Conservation (phyloP, 371 early-diverging fungal genomes). For the Scutellospora calospora region DNA sequence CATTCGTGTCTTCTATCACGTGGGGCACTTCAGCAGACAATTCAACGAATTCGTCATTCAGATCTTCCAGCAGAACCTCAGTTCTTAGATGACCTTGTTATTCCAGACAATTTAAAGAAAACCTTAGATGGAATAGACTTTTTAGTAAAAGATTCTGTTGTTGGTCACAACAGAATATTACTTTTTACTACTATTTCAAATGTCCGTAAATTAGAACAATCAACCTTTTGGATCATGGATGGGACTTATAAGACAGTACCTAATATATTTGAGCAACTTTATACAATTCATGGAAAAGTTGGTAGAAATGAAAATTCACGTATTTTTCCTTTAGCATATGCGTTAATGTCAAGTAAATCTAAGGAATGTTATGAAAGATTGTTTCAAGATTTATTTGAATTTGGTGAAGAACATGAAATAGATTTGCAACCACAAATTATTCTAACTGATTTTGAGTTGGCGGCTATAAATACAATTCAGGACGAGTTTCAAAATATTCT, state of each 20-base stretch:
- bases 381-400: constrained; percentile 6
- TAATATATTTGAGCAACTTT: not conserved
- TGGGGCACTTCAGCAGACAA: not conserved
- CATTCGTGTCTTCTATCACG: too few species aligned
- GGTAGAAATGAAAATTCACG: not conserved
- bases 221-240: constrained; percentile 3
- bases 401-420: not conserved
- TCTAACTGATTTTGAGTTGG: not conserved
- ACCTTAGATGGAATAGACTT: not conserved
- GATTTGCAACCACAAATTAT: not conserved
- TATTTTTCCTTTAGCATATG: not conserved
- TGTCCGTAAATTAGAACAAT: not conserved
- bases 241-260: not conserved
- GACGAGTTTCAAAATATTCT: not conserved
- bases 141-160: not conserved
- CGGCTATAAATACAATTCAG: not conserved
- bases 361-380: constrained; percentile 1
- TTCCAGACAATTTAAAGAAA: not conserved
- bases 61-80: not conserved
- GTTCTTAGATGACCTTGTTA: not conserved
- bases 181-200: not conserved
- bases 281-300: constrained; percentile 15
- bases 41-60: not conserved
- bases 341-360: constrained; percentile 10
- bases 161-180: not conserved